Conservation (phyloP, 129 eudicot species). For the carrot (Daucus carota) region DNA sequence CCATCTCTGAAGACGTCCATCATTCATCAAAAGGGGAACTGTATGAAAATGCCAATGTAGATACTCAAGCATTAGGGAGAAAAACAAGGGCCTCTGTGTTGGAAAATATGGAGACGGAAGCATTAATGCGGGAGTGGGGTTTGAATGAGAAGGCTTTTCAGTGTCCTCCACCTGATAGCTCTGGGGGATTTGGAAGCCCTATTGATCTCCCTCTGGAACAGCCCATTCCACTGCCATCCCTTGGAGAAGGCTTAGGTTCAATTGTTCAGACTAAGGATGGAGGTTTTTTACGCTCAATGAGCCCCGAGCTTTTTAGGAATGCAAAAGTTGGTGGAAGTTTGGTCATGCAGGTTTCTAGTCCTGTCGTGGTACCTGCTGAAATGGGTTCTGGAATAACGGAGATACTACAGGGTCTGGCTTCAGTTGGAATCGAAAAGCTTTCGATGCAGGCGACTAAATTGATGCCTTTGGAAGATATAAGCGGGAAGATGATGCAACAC, state of each 20-base stretch:
- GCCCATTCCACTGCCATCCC: conserved; percentile 59
- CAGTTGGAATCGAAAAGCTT: conserved; percentile 88
- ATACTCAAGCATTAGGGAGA: conserved; percentile 22
- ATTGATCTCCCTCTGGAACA: conserved; percentile 46
- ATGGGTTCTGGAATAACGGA: conserved; percentile 91
- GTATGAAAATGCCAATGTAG: conserved; percentile 17
- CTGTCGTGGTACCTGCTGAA: conserved; percentile 94
- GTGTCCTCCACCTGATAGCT: conserved; percentile 39
- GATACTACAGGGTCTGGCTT: conserved; percentile 70
- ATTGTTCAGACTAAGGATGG: conserved; percentile 72
- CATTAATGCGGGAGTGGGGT: conserved; percentile 90
- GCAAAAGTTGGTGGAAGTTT: conserved; percentile 74
- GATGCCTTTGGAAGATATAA: conserved; percentile 95
- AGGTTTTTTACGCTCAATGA: conserved; percentile 89
- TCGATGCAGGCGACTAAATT: conserved; percentile 82
- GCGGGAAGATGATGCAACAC: conserved; percentile 81
- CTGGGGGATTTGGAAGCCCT: conserved; percentile 52
- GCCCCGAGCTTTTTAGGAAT: conserved; percentile 59
- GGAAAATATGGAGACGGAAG: conserved; percentile 78
- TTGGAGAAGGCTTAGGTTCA: conserved; percentile 82
- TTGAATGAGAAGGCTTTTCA: conserved; percentile 57
- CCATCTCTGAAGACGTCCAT: conserved; percentile 25
- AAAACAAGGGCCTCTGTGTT: conserved; percentile 51
- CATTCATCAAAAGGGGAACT: conserved; percentile 14
- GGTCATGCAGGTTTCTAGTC: conserved; percentile 90